Evolutionary conservation across 1,284 basidiomycete species (phyloP).

Genomic region (Malassezia japonica): DNA sequence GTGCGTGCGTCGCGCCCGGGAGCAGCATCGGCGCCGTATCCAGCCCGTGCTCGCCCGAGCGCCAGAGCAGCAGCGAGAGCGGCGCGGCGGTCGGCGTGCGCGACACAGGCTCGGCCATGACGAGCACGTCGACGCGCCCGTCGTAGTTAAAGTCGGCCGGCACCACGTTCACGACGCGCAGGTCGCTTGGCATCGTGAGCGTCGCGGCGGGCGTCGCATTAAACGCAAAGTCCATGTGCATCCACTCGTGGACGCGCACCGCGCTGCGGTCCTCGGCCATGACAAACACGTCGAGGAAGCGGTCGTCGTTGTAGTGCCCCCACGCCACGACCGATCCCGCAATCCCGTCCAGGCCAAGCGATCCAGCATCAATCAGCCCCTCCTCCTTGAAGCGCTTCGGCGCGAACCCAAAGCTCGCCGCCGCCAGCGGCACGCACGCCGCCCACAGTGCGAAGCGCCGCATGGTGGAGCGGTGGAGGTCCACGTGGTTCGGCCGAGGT

Average conservation of each 20-base stretch:
- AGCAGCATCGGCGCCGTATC: slow-evolving; percentile 50
- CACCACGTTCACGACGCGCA: slow-evolving; percentile 60
- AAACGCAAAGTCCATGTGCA: slow-evolving; percentile 60
- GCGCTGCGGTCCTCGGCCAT: slow-evolving; percentile 65
- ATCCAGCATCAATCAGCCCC: slow-evolving; percentile 68
- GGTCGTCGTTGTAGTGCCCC: slow-evolving; percentile 86
- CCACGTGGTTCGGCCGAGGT: slow-evolving; percentile 16
- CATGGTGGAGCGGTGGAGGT: not conserved
- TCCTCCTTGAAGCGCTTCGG: slow-evolving; percentile 71
- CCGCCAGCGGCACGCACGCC: slow-evolving; percentile 10
- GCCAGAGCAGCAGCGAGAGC: slow-evolving; percentile 24
- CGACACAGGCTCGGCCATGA: slow-evolving; percentile 57
- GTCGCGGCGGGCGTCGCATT: slow-evolving; percentile 51
- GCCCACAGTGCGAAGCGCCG: slow-evolving; percentile 1
- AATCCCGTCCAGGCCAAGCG: slow-evolving; percentile 62
- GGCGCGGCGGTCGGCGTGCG: slow-evolving; percentile 42
- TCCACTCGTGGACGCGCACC: slow-evolving; percentile 69
- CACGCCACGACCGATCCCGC: slow-evolving; percentile 69
- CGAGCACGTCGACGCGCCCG: slow-evolving; percentile 75
- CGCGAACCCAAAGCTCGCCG: slow-evolving; percentile 29
- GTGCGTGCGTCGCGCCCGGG: slow-evolving; percentile 61
- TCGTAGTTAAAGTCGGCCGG: slow-evolving; percentile 88
- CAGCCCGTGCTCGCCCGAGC: slow-evolving; percentile 10
- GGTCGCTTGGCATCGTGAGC: slow-evolving; percentile 28
- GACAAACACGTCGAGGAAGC: slow-evolving; percentile 66